Evolutionary conservation across 2,329 filamentous ascomycete genomes (phyloP).

Genomic region (Botrytis cinerea): DNA sequence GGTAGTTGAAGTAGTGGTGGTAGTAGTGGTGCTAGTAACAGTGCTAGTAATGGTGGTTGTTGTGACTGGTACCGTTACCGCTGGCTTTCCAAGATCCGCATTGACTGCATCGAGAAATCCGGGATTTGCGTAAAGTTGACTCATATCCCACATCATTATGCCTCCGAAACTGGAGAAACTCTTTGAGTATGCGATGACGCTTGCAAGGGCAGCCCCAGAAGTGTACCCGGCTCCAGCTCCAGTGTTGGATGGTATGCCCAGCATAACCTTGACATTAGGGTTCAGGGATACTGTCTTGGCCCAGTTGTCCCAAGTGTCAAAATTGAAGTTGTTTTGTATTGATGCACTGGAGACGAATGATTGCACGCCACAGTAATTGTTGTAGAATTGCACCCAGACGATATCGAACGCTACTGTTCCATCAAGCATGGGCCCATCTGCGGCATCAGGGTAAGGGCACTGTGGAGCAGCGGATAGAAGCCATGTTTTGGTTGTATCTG

Average conservation of each 20-base stretch:
- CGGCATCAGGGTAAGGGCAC: constrained; percentile 64
- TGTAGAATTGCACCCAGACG: constrained; percentile 49
- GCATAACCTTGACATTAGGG: constrained; percentile 58
- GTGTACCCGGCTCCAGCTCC: constrained; percentile 57
- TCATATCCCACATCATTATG: constrained; percentile 70
- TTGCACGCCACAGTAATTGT: constrained; percentile 58
- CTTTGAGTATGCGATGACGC: constrained; percentile 56
- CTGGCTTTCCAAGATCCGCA: constrained; percentile 24
- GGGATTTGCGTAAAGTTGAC: constrained; percentile 58
- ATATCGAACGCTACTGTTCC: constrained; percentile 50
- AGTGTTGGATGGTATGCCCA: constrained; percentile 57
- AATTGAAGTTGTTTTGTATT: constrained; percentile 60
- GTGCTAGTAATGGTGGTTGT: constrained; percentile 27
- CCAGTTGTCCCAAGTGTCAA: constrained; percentile 66
- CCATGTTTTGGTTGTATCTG: constrained; percentile 53
- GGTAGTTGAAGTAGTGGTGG: constrained; percentile 25
- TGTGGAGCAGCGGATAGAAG: constrained; percentile 68
- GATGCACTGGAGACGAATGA: constrained; percentile 50
- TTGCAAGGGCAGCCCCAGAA: constrained; percentile 48
- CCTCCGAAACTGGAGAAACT: constrained; percentile 63
- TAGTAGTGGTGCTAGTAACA: constrained; percentile 29
- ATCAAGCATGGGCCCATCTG: constrained; percentile 58
- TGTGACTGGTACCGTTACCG: constrained; percentile 28
- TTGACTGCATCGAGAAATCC: constrained; percentile 50
- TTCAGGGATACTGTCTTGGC: constrained; percentile 59